Base-by-base conservation (phyloP, 2,329 filamentous ascomycete genomes). In the Trichophyton simii region DNA sequence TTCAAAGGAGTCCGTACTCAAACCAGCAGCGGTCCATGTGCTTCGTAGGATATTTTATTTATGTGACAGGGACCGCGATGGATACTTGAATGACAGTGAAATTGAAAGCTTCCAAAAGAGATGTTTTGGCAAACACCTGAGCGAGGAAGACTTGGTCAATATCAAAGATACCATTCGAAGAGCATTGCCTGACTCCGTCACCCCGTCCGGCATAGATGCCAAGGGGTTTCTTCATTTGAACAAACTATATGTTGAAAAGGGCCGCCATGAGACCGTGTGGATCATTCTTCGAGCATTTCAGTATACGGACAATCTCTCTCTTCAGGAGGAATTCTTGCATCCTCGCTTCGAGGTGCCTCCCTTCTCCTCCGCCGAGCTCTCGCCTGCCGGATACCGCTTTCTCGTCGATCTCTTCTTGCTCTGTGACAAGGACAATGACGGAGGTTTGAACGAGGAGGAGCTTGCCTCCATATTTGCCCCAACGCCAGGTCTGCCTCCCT, bases 211-310 rank as follows among this genome's bases (percentile, higher is more conserved):
- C 0, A 88, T 99, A 66, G 87, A 91, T 65, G 83, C 89, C 66
- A 82, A 81, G 42, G 91, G 90, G 0, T 99, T 99, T 69, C 76
- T 99, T 57, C 84, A 92, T 66, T 78, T 99, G 44, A 97, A 97
- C 77, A 96, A 91, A 75, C 84, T 97, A 62, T 99, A 96, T 72
- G 94, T 91, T 0, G 92, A 97, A 72, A 97, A 97, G 72, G 94
- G 94, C 11, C 87, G 94, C 11, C 94, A 99, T 71, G 94, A 99
- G 75, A 99, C 94, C 0, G 94, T 97, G 50, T 99, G 94, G 94
- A 91, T 95, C 64, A 96, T 99, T 63, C 76, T 99, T 64, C 84
- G 94, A 62, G 91, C 94, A 67, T 96, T 96, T 68, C 89, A 95
- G 69, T 97, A 99, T 70, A 96, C 92, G 0, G 94, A 97, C 76